Conservation (phyloP, 2,329 filamentous ascomycete species). For the Podosphaera leucotricha region DNA sequence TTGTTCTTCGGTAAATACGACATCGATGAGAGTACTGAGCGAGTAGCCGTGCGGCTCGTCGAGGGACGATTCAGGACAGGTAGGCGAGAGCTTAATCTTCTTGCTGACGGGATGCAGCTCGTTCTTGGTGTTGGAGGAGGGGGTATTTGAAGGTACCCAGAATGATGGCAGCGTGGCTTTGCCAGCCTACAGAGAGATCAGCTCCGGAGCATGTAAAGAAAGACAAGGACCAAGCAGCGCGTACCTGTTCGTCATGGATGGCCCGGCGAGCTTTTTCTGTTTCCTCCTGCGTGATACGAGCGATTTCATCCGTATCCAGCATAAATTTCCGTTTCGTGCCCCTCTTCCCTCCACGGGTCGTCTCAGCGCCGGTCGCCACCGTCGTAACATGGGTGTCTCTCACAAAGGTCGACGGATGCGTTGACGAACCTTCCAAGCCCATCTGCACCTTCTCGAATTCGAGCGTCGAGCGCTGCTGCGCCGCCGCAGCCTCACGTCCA, state of each 20-base stretch:
- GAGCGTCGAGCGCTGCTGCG: conserved; percentile 40
- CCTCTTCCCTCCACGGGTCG: conserved; percentile 14
- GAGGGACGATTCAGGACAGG: conserved; percentile 52
- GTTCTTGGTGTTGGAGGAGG: conserved; percentile 34
- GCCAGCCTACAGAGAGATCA: conserved; percentile 19
- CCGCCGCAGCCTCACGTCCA: conserved; percentile 42
- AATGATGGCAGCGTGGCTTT: conserved; percentile 61
- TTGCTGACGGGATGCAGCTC: conserved; percentile 32
- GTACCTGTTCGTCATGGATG: conserved; percentile 49
- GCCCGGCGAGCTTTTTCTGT: conserved; percentile 43
- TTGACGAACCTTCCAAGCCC: conserved; percentile 25
- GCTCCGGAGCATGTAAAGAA: background rate
- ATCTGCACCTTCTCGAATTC: conserved; percentile 76
- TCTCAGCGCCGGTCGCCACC: conserved; percentile 19
- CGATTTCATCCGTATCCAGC: conserved; percentile 53
- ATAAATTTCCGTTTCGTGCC: conserved; percentile 53
- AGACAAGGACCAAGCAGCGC: conserved; percentile 4
- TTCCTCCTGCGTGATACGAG: conserved; percentile 45
- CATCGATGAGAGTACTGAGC: conserved; percentile 50
- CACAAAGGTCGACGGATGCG: no score
- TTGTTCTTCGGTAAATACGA: conserved; percentile 55
- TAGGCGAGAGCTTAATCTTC: conserved; percentile 40
- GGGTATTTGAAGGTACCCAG: conserved; percentile 75
- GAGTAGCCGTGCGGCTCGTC: conserved; percentile 49
- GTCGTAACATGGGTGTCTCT: conserved; percentile 11